Evolutionary conservation across 2,329 filamentous ascomycete species (phyloP), one percentile per base, ranked within the genome.

Genomic region (Nakataea oryzae): DNA sequence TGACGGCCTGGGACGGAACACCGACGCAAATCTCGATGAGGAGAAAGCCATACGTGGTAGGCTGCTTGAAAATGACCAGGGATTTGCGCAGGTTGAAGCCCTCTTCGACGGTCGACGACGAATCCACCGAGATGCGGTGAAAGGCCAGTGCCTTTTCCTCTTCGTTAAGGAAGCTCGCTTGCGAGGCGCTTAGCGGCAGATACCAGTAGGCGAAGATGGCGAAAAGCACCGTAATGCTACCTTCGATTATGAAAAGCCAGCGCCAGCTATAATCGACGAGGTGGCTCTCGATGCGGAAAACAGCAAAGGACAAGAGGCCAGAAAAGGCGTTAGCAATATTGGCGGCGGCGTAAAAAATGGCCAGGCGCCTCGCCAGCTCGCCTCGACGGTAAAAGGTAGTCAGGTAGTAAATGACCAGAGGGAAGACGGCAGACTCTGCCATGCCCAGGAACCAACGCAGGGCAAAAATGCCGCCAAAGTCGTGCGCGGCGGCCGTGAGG

Each of bases 221-320:
- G 30, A 90, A 77, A 7, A 75, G 75, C 28, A 90, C 74, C 1
- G 87, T 90, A 63, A 87, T 79, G 21, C 79, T 76, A 28, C 88
- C 88, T 71, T 91, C 87, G 54, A 90, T 85, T 61, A 91, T 85
- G 73, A 89, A 89, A 0, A 89, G 74, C 84, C 84, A 87, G 14
- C 85, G 77, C 87, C 81, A 90, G 27, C 59, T 11, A 27, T 54
- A 60, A 28, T 60, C 59, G 59, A 60, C 50, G 26, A 79, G 81
- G 5, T 73, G 65, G n/a, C 70, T 68, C 28, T 73, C 66, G 68
- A 81, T 80, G 60, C 77, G 79, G 67, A 81, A 80, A 14, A 80
- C 75, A 34, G 74, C 79, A 64, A 78, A 81, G 0, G 79, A 54
- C 7, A 89, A 87, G 21, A 89, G 70, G 58, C 89, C 89, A 0